Conservation (phyloP, 495 filamentous ascomycete species). For the Hyaloscypha bicolor region DNA sequence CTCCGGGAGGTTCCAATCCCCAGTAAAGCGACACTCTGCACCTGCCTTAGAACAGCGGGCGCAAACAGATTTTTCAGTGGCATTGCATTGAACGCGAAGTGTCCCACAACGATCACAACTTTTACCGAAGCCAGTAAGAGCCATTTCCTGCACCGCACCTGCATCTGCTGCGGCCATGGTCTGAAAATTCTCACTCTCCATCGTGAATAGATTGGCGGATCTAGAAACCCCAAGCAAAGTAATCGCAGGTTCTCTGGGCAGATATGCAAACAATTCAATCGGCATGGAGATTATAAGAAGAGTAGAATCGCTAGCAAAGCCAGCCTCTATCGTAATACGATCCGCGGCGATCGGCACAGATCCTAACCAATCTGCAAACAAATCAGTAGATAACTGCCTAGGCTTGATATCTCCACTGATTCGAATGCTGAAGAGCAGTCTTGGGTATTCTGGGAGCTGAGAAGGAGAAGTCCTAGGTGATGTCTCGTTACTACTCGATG, state of each 20-base stretch:
- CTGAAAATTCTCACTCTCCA: no score
- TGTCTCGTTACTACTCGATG: neutral
- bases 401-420: slow-evolving; percentile 1
- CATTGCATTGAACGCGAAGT: no score
- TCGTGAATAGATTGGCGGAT: neutral
- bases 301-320: slow-evolving; percentile 4
- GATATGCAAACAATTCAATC: neutral
- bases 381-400: neutral
- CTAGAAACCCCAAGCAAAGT: neutral
- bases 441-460: slow-evolving; percentile 1
- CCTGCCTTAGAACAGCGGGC: no score
- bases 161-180: no score
- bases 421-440: slow-evolving; percentile 5
- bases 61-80: no score
- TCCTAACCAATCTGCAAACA: slow-evolving; percentile 1
- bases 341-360: neutral
- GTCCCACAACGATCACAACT: no score
- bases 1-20: no score
- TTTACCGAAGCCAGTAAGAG: no score
- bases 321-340: neutral
- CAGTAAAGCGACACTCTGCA: no score
- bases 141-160: no score
- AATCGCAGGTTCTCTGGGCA: neutral
- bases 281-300: neutral
- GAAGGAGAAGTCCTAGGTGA: neutral